These are phyloP conservation scores for Backusella westeae DNA, from an alignment of 192 early-diverging fungal genomes.

Conservation along the genomic window DNA sequence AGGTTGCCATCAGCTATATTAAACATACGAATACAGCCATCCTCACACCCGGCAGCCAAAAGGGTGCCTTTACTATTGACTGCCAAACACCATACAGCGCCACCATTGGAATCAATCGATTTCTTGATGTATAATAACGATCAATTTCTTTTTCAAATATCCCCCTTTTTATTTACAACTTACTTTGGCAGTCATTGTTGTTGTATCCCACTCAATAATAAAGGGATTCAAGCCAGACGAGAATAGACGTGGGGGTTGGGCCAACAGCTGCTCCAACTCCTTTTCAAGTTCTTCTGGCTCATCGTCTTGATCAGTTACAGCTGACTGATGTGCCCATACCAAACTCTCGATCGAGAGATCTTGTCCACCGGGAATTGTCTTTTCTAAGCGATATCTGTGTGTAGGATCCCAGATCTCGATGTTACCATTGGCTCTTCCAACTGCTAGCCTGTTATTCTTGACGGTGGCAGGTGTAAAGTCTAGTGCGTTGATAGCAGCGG, in stretches of 20 bases:
- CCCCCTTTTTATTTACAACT: background rate
- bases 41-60: constrained; percentile 91
- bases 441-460: constrained; percentile 58
- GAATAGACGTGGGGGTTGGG: constrained; percentile 73
- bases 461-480: constrained; percentile 69
- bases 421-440: constrained; percentile 88
- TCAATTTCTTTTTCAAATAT: background rate
- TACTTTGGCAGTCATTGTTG: constrained; percentile 61
- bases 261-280: constrained; percentile 45
- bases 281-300: constrained; percentile 59
- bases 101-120: constrained; percentile 79
- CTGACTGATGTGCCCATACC: constrained; percentile 79
- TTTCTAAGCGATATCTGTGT: constrained; percentile 71
- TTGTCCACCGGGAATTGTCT: constrained; percentile 79
- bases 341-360: constrained; percentile 77
- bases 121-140: constrained; percentile 29
- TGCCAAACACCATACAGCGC: constrained; percentile 93
- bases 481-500: constrained; percentile 82
- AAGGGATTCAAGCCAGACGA: constrained; percentile 82
- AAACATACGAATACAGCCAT: constrained; percentile 88
- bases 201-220: constrained; percentile 87
- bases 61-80: constrained; percentile 70
- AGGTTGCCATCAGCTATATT: constrained; percentile 74
- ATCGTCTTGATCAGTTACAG: constrained; percentile 64
- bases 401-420: constrained; percentile 90